Base-by-base conservation (phyloP, 2,329 filamentous ascomycete genomes). In the Paecilomyces variotii region DNA sequence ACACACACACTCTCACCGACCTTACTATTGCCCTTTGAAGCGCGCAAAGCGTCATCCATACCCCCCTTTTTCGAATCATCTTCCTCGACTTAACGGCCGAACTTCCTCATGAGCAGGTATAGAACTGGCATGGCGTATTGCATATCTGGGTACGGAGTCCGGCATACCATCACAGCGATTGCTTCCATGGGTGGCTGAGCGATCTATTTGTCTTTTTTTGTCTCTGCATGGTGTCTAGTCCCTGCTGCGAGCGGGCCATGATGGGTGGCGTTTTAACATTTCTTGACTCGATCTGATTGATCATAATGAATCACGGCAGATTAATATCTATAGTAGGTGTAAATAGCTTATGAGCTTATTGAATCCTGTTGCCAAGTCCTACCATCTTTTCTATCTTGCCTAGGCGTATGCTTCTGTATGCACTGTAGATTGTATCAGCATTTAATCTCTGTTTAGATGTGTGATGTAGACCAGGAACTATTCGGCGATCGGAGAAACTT, bases 401-500 rank as follows among this genome's bases (percentile, higher is more conserved):
- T 34, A 12, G 10, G 3, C 14, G 10, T 34, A 12, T 34, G 32
- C 32, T 34, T 12, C 6, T 12, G 32, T 11, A 34, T 34, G 14
- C 19, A 19, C 19, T 19, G 19, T 19, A 19, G 19, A 19, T 19
- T 19, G 19, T 19, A 19, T 19, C 19, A 19, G 19, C 19, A 19
- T 19, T 19, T 19, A 19, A 19, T 19, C 19, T 19, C 19, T 19
- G 19, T 19, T 19, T 19, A 19, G 19, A 19, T 19, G 19, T 19
- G 19, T 19, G 19, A 19, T 32, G 30, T 32, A 32, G 30, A 32
- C 30, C 19, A 19, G 19, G 19, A 19, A 19, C 19, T 14, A 6
- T 39, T 39, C 35, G 12, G 2, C 24, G 5, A 10, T 28, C 58
- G 55, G 58, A 52, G 27, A 59, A 59, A 59, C 27, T 39, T 59